Conservation (phyloP, 164 flowering plant species). For the Aristolochia californica region DNA sequence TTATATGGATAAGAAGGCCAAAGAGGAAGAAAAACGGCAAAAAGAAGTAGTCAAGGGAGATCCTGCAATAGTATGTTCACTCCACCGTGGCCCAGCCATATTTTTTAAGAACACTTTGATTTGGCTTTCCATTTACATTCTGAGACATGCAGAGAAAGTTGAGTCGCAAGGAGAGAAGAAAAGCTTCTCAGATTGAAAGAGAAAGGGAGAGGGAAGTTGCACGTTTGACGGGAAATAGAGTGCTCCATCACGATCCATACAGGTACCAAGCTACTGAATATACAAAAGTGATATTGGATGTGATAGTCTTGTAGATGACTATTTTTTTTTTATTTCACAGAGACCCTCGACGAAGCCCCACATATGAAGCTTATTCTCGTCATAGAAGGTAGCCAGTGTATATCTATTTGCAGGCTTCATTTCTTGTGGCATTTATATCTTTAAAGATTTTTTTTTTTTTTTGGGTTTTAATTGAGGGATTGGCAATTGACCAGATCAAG, state of each 20-base stretch:
- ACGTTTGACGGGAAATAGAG: constrained; percentile 48
- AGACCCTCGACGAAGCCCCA: constrained; percentile 83
- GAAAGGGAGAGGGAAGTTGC: constrained; percentile 86
- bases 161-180: constrained; percentile 97
- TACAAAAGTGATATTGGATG: background rate
- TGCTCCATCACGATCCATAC: constrained; percentile 81
- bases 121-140: background rate
- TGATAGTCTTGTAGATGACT: background rate
- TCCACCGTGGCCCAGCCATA: background rate
- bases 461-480: background rate
- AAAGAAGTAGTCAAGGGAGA: constrained; percentile 92
- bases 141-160: constrained; percentile 57
- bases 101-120: background rate
- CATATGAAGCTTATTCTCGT: constrained; percentile 92
- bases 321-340: constrained; percentile 27
- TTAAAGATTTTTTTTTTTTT: background rate
- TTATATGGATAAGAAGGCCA: constrained; percentile 90
- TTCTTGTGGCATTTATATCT: background rate
- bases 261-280: constrained; percentile 29
- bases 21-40: constrained; percentile 89
- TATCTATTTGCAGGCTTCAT: background rate
- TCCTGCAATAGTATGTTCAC: constrained; percentile 79
- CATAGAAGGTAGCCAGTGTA: constrained; percentile 53
- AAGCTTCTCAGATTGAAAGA: constrained; percentile 89
- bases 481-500: constrained; percentile 33